phyloP scores from a whole-genome alignment of 1,284 basidiomycete genomes.

The Agaricales sp. region DNA sequence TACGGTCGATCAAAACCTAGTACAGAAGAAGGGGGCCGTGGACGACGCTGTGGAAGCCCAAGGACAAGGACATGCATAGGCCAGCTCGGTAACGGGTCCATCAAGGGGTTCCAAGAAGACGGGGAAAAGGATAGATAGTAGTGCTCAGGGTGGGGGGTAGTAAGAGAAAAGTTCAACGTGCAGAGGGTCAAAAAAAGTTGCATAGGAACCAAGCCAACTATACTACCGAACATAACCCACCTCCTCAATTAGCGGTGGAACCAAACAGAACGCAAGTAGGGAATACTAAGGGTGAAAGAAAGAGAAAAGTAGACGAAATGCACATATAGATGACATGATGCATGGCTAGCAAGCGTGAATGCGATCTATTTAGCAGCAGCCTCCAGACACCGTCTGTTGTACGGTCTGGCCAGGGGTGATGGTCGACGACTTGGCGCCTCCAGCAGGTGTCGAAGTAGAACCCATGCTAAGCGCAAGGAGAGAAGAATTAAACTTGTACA shows the following conservation, averaged over 20 bases:
- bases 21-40: too few species aligned
- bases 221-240: neutral
- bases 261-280: neutral
- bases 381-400: conserved; percentile 38
- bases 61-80: too few species aligned
- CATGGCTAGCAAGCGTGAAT: conserved; percentile 61
- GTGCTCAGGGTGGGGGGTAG: too few species aligned
- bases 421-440: conserved; percentile 56
- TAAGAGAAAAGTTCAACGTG: too few species aligned
- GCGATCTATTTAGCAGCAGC: conserved; percentile 37
- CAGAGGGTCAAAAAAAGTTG: neutral
- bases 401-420: conserved; percentile 44
- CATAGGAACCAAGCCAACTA: neutral
- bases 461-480: conserved; percentile 49
- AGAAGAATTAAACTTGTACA: conserved; percentile 9
- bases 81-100: too few species aligned
- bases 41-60: too few species aligned
- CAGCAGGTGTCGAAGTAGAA: conserved; percentile 59
- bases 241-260: neutral
- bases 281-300: too few species aligned
- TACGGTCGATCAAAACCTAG: too few species aligned
- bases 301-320: conserved; percentile 28
- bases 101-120: neutral
- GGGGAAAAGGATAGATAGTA: too few species aligned
- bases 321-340: conserved; percentile 67